Evolutionary conservation across 345 rosid genomes (phyloP).

Genomic region (Bruguiera gymnorhiza): DNA sequence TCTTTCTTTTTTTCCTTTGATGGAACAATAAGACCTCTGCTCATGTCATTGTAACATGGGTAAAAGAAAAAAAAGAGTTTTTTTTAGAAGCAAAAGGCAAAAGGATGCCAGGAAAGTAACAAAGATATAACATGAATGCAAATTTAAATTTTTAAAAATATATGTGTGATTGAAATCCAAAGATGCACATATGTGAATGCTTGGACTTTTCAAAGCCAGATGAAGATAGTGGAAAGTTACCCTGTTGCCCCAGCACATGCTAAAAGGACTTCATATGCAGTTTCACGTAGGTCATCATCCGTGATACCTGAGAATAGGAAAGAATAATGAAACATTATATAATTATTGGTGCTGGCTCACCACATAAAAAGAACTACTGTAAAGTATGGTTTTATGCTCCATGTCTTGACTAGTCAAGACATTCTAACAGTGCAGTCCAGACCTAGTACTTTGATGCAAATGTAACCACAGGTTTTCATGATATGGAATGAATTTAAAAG

Average conservation of each 20-base stretch:
- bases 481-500: no score
- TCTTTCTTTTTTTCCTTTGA: constrained; percentile 86
- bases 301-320: constrained; percentile 55
- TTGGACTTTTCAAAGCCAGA: not conserved
- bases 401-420: no score
- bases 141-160: not conserved
- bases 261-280: constrained; percentile 88
- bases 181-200: not conserved
- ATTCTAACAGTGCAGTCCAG: not conserved
- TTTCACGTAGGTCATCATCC: constrained; percentile 93
- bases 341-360: no score
- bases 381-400: no score
- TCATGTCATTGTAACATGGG: constrained; percentile 5
- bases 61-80: constrained; percentile 15
- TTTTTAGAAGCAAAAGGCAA: constrained; percentile 1
- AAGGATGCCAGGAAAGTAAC: constrained; percentile 7
- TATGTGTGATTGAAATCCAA: no score
- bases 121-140: constrained; percentile 2
- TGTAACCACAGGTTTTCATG: no score
- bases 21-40: constrained; percentile 90
- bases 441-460: not conserved
- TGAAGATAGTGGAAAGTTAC: constrained; percentile 36
- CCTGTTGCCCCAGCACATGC: constrained; percentile 99
- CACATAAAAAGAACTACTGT: no score
- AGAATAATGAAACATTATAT: not conserved